Evolutionary conservation across 306 rosid species (phyloP), one percentile per base, ranked within the genome.

Genomic region (Vicia villosa): DNA sequence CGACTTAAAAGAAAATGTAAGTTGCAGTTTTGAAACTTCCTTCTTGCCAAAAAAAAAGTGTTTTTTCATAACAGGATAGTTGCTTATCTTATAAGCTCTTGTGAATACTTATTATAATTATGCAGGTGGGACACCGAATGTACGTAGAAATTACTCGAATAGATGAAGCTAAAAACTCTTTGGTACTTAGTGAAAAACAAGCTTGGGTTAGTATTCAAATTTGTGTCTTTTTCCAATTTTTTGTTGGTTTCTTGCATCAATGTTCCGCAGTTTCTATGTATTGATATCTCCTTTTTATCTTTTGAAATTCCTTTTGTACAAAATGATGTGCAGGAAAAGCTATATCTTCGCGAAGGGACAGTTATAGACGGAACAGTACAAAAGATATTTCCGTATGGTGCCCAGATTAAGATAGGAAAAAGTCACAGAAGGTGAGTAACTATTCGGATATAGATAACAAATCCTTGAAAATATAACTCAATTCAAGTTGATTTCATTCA

Each of bases 291-390:
- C 9, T 57, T 14, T 42, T 68, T 19, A 51, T 74, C 72, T 14
- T 74, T 8, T 46, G 75, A 61, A 74, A 74, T 38, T 52, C 17
- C 45, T 43, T 4, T 46, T 59, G 12, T 77, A 45, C 40, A 32
- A 55, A 57, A 55, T 82, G 38, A 34, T 68, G 11, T 79, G 32
- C 87, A 94, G 96, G 91, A 86, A 84, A 84, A 76, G 74, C 47
- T 77, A 68, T 17, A 82, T 76, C 95, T 94, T 62, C 82, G 85
- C 7, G 97, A 91, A 51, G 99, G 99, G 74, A 77, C 95, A 12
- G 96, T 91, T 78, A 66, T 94, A 49, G 85, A 87, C 66, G 99
- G 99, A 63, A 91, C 87, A 0, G 95, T 94, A 37, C 87, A 81
- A 77, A 89, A 87, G 77, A 77, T 91, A 20, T 82, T 80, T 34